These are phyloP conservation scores for Monosporascus ibericus DNA, from an alignment of 2,329 filamentous ascomycete genomes.

Conservation along the genomic window DNA sequence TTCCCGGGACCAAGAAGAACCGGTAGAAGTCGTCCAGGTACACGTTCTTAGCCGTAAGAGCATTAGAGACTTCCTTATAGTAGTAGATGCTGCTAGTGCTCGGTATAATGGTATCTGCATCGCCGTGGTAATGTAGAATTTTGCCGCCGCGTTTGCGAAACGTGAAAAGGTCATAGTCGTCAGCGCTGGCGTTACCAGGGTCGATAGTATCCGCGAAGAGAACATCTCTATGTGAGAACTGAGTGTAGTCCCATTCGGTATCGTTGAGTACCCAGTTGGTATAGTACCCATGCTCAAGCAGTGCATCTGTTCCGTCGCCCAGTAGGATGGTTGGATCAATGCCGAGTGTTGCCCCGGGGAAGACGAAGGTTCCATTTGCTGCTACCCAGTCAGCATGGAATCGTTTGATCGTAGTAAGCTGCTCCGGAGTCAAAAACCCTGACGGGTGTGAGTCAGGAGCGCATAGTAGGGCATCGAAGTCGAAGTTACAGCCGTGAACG, in stretches of 20 bases:
- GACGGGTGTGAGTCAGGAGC: slow-evolving; percentile 10
- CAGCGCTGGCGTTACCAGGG: slow-evolving; percentile 15
- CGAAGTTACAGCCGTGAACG: slow-evolving; percentile 32
- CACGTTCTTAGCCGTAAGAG: slow-evolving; percentile 18
- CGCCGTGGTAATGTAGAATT: slow-evolving; percentile 31
- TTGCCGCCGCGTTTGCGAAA: slow-evolving; percentile 28
- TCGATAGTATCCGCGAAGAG: slow-evolving; percentile 19
- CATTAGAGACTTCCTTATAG: slow-evolving; percentile 21
- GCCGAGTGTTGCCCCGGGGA: slow-evolving; percentile 20
- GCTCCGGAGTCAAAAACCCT: slow-evolving; percentile 32
- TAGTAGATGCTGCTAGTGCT: slow-evolving; percentile 25
- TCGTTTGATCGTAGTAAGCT: slow-evolving; percentile 29
- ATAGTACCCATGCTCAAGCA: slow-evolving; percentile 17
- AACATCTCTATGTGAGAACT: slow-evolving; percentile 21
- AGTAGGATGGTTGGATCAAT: slow-evolving; percentile 14
- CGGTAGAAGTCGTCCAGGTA: slow-evolving; percentile 41
- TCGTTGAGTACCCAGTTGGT: slow-evolving; percentile 21
- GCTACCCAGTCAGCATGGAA: slow-evolving; percentile 24
- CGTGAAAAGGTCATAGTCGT: slow-evolving; percentile 25
- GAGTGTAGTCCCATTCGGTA: slow-evolving; percentile 20
- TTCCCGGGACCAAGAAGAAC: slow-evolving; percentile 43
- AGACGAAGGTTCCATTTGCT: slow-evolving; percentile 20
- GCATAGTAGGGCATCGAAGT: slow-evolving; percentile 32
- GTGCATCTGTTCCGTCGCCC: slow-evolving; percentile 1
- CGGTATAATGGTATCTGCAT: slow-evolving; percentile 26